Percentiles rank a stretch among this genome's conserved stretches.
Evolutionary conservation across 2,329 filamentous ascomycete genomes (phyloP).

Genomic region (Aspergillus aculeatinus): DNA sequence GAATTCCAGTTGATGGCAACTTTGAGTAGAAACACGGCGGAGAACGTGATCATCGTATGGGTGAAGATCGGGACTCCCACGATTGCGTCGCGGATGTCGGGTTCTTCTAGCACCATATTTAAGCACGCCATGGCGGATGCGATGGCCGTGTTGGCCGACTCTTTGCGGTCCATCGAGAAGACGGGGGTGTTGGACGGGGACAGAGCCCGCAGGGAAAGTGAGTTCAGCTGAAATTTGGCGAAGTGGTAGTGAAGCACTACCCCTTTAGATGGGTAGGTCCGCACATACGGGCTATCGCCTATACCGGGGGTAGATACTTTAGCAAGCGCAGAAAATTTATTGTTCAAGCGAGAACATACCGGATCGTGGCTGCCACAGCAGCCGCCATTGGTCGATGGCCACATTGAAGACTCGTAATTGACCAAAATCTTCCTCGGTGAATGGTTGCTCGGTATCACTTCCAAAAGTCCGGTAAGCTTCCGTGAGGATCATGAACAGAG

Average conservation of each 20-base stretch:
- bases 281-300: slow-evolving; percentile 48
- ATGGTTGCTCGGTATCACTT: slow-evolving; percentile 52
- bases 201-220: slow-evolving; percentile 42
- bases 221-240: slow-evolving; percentile 54
- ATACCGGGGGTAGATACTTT: not conserved
- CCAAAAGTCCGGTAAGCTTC: slow-evolving; percentile 58
- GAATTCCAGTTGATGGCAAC: slow-evolving; percentile 47
- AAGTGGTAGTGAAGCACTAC: slow-evolving; percentile 56
- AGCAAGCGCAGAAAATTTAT: not conserved
- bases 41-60: slow-evolving; percentile 49
- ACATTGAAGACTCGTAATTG: slow-evolving; percentile 50
- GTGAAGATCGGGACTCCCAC: slow-evolving; percentile 50
- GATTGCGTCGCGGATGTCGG: slow-evolving; percentile 49
- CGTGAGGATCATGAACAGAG: slow-evolving; percentile 59
- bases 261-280: slow-evolving; percentile 51
- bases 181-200: slow-evolving; percentile 44
- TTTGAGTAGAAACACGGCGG: slow-evolving; percentile 47
- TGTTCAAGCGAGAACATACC: slow-evolving; percentile 30
- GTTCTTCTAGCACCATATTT: slow-evolving; percentile 49
- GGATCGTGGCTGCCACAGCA: slow-evolving; percentile 49
- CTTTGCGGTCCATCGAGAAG: slow-evolving; percentile 47
- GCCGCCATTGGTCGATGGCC: slow-evolving; percentile 54
- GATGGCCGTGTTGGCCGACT: slow-evolving; percentile 48
- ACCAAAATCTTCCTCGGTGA: slow-evolving; percentile 53
- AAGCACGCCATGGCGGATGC: slow-evolving; percentile 50